phyloP scores from a whole-genome alignment of 352 stramenopile genomes.

The Pythium myriotylum region DNA sequence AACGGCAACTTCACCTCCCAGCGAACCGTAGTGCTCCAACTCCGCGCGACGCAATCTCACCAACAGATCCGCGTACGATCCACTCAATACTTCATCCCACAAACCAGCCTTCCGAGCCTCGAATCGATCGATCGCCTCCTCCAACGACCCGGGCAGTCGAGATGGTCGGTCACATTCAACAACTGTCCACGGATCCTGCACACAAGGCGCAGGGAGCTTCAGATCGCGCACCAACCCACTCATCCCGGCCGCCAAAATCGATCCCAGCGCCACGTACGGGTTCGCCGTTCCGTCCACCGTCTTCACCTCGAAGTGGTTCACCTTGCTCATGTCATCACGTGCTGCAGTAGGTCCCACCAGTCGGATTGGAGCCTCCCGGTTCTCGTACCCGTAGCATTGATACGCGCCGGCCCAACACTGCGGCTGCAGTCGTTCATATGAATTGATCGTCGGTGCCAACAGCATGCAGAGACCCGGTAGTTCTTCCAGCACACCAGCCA shows the following conservation, averaged over 20 bases:
- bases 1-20: constrained; percentile 5
- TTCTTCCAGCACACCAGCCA: constrained; percentile 28
- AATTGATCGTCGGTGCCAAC: constrained; percentile 31
- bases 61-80: constrained; percentile 21
- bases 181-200: constrained; percentile 21
- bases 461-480: constrained; percentile 31
- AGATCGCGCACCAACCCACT: constrained; percentile 13
- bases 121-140: constrained; percentile 24
- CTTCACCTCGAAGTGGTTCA: constrained; percentile 39
- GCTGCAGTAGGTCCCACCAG: too few relatives aligned
- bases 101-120: background rate
- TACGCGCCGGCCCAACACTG: constrained; percentile 35
- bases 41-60: constrained; percentile 23
- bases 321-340: too few relatives aligned
- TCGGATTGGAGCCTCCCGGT: too few relatives aligned
- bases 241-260: constrained; percentile 31
- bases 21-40: constrained; percentile 23
- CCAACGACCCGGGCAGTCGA: constrained; percentile 26
- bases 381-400: constrained; percentile 42
- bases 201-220: constrained; percentile 8
- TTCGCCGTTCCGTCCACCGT: constrained; percentile 35
- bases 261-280: constrained; percentile 35
- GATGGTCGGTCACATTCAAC: constrained; percentile 5
- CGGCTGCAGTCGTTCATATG: constrained; percentile 35
- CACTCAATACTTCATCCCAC: constrained; percentile 23